These are phyloP conservation scores for Hemileccinum rubropunctum DNA, from an alignment of 768 basidiomycete species.

Conservation along the genomic window DNA sequence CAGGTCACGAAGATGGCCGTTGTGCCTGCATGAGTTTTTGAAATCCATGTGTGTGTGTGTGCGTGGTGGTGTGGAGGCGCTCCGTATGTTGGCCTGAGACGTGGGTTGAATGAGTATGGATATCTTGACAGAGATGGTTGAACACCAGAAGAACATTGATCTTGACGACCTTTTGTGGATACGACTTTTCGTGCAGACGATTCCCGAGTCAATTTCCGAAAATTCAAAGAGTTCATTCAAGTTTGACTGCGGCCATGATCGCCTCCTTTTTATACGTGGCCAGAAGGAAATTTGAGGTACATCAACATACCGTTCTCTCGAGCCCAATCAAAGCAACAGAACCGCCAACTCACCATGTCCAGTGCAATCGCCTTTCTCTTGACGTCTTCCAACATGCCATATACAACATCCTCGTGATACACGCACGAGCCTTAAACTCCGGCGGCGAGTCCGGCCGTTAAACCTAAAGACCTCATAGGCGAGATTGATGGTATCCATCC, in stretches of 20 bases:
- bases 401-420: constrained; percentile 93
- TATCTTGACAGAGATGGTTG: not conserved
- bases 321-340: not conserved
- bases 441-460: no score
- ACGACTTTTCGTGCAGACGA: constrained; percentile 95
- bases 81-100: constrained; percentile 45
- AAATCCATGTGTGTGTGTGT: constrained; percentile 29
- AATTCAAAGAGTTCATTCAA: constrained; percentile 80
- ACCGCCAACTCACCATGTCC: constrained; percentile 72
- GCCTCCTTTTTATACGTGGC: constrained; percentile 92
- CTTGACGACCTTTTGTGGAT: constrained; percentile 79
- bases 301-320: constrained; percentile 3
- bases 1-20: constrained; percentile 1
- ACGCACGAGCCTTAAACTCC: constrained; percentile 78
- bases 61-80: not conserved
- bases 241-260: constrained; percentile 91
- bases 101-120: not conserved
- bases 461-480: constrained; percentile 99
- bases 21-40: constrained; percentile 32
- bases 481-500: constrained; percentile 97
- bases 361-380: constrained; percentile 83
- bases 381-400: constrained; percentile 81
- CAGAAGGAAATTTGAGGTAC: not conserved
- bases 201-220: constrained; percentile 96
- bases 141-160: constrained; percentile 80